phyloP scores from a whole-genome alignment of 163 green algal species.

The Scenedesmus sp. region DNA sequence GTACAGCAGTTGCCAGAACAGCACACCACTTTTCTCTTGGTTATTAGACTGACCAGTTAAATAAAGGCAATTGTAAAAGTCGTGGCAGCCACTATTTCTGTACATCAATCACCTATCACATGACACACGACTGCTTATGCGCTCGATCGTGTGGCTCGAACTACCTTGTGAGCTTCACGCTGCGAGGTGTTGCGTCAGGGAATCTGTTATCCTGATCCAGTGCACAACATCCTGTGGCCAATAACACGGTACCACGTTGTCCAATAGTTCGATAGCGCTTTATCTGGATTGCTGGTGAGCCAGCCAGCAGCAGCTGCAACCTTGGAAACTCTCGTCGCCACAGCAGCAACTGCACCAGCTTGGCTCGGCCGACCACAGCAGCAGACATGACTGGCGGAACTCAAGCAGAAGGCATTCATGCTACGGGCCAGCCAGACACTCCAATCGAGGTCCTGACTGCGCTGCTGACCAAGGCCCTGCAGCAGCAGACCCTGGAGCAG shows the following conservation, averaged over 20 bases:
- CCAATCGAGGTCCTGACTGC: constrained; percentile 63
- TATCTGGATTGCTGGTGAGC: background rate
- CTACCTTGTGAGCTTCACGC: background rate
- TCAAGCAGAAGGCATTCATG: constrained; percentile 45
- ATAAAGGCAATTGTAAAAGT: background rate
- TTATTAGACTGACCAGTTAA: background rate
- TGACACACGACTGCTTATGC: background rate
- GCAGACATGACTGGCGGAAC: background rate
- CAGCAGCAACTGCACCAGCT: background rate
- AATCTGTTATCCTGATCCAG: background rate
- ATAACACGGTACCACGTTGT: background rate
- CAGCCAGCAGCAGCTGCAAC: background rate
- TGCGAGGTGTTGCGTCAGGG: constrained; percentile 9
- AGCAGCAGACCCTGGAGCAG: constrained; percentile 11
- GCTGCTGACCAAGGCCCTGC: constrained; percentile 54
- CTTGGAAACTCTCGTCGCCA: constrained; percentile 13
- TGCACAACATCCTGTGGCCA: background rate
- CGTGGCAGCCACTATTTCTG: background rate
- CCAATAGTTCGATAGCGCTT: background rate
- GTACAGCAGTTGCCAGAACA: background rate
- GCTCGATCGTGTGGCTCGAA: background rate
- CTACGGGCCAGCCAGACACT: constrained; percentile 64
- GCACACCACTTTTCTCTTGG: background rate
- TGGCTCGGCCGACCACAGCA: background rate
- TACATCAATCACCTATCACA: background rate